Evolutionary conservation across 2,329 filamentous ascomycete species (phyloP).

Genomic region (Dothidotthia symphoricarpi): DNA sequence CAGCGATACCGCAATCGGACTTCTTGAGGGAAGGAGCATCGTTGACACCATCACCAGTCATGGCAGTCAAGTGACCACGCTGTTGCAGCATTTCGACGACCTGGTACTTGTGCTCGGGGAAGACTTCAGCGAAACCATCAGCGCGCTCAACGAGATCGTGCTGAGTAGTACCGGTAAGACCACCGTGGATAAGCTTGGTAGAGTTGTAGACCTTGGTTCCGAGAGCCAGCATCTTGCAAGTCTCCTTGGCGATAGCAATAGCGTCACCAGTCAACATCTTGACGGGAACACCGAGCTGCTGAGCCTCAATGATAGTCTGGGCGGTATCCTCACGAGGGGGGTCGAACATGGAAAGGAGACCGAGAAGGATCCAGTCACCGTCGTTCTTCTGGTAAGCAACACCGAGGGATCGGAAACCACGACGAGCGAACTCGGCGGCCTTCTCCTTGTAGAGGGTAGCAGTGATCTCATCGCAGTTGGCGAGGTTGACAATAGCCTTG

Average conservation of each 20-base stretch:
- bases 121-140: conserved; percentile 71
- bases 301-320: conserved; percentile 73
- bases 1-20: conserved; percentile 71
- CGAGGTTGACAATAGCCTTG: conserved; percentile 69
- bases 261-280: conserved; percentile 83
- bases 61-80: conserved; percentile 69
- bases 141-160: conserved; percentile 75
- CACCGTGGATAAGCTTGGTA: conserved; percentile 72
- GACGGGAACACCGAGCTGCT: conserved; percentile 72
- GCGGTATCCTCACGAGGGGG: conserved; percentile 76
- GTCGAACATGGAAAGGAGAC: conserved; percentile 78
- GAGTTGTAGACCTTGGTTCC: conserved; percentile 82
- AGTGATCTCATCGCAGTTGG: conserved; percentile 65
- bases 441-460: conserved; percentile 68
- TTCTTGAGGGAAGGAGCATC: conserved; percentile 73
- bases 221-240: conserved; percentile 77
- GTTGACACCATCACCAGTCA: conserved; percentile 75
- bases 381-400: conserved; percentile 77
- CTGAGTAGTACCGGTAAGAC: conserved; percentile 69
- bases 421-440: conserved; percentile 71
- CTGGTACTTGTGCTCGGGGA: conserved; percentile 74
- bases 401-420: conserved; percentile 78
- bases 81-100: conserved; percentile 75
- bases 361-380: conserved; percentile 69
- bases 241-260: conserved; percentile 77